Percentiles rank a stretch among this genome's conserved stretches.
Conservation (phyloP, 2,329 filamentous ascomycete species). For the Fusarium sp. region DNA sequence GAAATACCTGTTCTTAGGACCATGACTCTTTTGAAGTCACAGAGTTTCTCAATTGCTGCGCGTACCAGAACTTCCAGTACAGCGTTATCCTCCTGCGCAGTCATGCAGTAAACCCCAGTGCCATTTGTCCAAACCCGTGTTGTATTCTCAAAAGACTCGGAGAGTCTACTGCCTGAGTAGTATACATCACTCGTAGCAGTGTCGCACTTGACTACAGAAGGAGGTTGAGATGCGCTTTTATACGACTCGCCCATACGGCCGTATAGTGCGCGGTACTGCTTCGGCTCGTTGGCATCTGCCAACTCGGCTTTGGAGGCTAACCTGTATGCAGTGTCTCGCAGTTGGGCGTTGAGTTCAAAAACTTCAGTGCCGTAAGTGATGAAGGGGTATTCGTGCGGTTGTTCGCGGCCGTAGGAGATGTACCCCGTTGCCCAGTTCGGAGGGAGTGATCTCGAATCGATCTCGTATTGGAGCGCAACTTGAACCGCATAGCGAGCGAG, state of each 20-base stretch:
- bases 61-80: conserved; percentile 74
- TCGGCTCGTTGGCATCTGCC: conserved; percentile 62
- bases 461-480: conserved; percentile 80
- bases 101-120: conserved; percentile 75
- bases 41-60: conserved; percentile 65
- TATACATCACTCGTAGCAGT: conserved; percentile 79
- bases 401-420: conserved; percentile 70
- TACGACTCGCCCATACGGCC: conserved; percentile 56
- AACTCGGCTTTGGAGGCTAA: conserved; percentile 66
- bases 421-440: conserved; percentile 75
- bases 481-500: conserved; percentile 79
- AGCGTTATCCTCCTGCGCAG: conserved; percentile 79
- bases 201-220: conserved; percentile 74
- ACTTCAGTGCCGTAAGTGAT: conserved; percentile 77
- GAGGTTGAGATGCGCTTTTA: conserved; percentile 58
- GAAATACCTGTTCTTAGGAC: conserved; percentile 70
- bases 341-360: conserved; percentile 72
- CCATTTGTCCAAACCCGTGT: conserved; percentile 75
- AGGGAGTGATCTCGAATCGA: conserved; percentile 77
- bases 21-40: conserved; percentile 76
- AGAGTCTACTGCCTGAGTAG: conserved; percentile 72
- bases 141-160: conserved; percentile 74
- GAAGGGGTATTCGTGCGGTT: conserved; percentile 68
- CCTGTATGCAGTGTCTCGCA: conserved; percentile 65
- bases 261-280: conserved; percentile 68